These are phyloP conservation scores for Rosa persica DNA, from an alignment of 306 rosid genomes.

Conservation along the genomic window DNA sequence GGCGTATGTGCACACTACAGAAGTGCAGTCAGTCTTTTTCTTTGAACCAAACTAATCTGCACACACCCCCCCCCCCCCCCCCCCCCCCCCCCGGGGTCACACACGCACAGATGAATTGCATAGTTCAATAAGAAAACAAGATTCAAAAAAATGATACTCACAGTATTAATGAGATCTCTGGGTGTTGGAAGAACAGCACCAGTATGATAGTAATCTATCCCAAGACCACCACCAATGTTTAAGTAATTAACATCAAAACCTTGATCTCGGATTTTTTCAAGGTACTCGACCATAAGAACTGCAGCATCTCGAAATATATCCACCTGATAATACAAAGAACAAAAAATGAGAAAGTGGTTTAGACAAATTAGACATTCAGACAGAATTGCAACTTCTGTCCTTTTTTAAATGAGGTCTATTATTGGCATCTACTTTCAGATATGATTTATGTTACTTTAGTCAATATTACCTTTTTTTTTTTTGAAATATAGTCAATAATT, in stretches of 20 bases:
- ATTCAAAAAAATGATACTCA: constrained; percentile 34
- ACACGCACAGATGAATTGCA: not conserved
- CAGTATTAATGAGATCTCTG: constrained; percentile 85
- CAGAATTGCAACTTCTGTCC: not conserved
- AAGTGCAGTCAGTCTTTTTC: not conserved
- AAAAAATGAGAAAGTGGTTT: not conserved
- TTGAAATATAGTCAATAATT: not conserved
- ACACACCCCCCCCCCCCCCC: too few relatives aligned
- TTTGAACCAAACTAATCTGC: not conserved
- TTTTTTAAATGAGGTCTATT: not conserved
- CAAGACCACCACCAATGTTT: constrained; percentile 96
- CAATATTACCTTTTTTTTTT: too few relatives aligned
- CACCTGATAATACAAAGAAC: constrained; percentile 48
- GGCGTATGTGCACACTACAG: not conserved
- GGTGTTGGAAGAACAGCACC: constrained; percentile 85
- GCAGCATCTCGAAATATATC: constrained; percentile 96
- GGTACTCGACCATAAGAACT: constrained; percentile 78
- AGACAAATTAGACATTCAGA: not conserved
- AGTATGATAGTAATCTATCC: constrained; percentile 87
- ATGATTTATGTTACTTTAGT: not conserved
- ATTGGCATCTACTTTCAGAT: not conserved
- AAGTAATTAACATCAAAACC: constrained; percentile 86
- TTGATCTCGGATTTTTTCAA: constrained; percentile 80
- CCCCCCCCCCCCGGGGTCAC: not conserved
- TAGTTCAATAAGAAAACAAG: not conserved